These are phyloP conservation scores for Linnemannia schmuckeri DNA, from an alignment of 192 early-diverging fungal genomes.

Conservation along the genomic window DNA sequence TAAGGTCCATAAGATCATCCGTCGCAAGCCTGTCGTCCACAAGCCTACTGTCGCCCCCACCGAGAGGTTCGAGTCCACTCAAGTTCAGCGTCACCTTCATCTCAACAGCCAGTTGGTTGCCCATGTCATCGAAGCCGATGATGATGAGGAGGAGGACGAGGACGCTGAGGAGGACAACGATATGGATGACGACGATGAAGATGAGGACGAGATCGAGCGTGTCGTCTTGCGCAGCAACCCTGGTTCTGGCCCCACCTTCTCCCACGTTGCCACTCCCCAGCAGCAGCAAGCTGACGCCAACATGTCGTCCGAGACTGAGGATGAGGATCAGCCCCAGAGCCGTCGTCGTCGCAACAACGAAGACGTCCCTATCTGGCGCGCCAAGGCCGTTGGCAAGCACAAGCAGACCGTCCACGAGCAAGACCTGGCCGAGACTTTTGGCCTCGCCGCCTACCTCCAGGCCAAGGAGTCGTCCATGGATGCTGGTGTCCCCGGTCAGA, in stretches of 20 bases:
- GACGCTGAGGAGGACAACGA: constrained; percentile 19
- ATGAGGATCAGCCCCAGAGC: constrained; percentile 19
- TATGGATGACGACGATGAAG: constrained; percentile 17
- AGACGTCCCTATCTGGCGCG: constrained; percentile 44
- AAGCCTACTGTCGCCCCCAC: not conserved
- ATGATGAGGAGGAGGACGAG: constrained; percentile 2
- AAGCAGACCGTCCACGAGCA: constrained; percentile 52
- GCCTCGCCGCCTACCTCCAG: constrained; percentile 53
- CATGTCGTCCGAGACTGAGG: constrained; percentile 42
- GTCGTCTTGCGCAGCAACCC: constrained; percentile 34
- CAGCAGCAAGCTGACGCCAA: constrained; percentile 15
- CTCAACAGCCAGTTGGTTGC: constrained; percentile 5
- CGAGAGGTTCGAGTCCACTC: not conserved
- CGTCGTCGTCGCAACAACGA: not conserved
- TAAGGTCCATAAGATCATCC: constrained; percentile 34
- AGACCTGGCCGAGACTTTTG: constrained; percentile 51
- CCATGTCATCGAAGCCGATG: not conserved
- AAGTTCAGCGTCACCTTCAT: not conserved
- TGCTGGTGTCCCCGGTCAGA: constrained; percentile 22
- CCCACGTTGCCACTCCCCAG: not conserved
- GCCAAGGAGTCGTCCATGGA: constrained; percentile 47
- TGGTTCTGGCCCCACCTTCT: not conserved
- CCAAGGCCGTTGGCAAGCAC: constrained; percentile 50
- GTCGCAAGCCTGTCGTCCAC: constrained; percentile 14
- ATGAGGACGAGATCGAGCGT: constrained; percentile 46